These are phyloP conservation scores for Helotiales sp. DNA, from an alignment of 2,329 filamentous ascomycete species.

Conservation along the genomic window DNA sequence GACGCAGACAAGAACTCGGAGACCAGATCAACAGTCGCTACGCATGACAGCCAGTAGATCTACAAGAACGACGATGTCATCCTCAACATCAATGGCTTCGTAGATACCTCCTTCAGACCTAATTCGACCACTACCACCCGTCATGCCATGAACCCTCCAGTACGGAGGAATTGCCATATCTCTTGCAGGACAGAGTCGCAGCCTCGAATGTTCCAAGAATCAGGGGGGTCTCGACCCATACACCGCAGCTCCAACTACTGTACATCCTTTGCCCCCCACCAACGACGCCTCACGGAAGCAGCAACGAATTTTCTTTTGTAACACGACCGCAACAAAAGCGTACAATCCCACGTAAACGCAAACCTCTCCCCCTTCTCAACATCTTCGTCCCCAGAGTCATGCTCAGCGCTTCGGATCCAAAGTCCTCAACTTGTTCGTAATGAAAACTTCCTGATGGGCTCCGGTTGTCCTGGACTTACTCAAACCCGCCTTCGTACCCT, in stretches of 20 bases:
- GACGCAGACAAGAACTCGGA: too few species aligned
- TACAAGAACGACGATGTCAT: background rate
- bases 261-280: conserved; percentile 11
- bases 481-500: background rate
- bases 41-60: background rate
- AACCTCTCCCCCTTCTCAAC: background rate
- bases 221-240: conserved; percentile 10
- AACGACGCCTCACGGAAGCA: conserved; percentile 11
- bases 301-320: conserved; percentile 17
- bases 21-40: too few species aligned
- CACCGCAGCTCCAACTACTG: conserved; percentile 8
- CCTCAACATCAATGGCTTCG: background rate
- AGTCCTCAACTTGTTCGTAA: conserved; percentile 20
- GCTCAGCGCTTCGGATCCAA: conserved; percentile 2
- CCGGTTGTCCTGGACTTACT: background rate
- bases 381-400: background rate
- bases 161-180: background rate
- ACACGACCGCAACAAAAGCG: conserved; percentile 1
- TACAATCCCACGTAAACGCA: conserved; percentile 7
- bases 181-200: background rate
- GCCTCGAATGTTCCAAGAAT: conserved; percentile 15
- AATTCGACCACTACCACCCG: background rate
- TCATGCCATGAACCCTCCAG: too few species aligned
- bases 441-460: conserved; percentile 23
- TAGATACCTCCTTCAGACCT: background rate